Evolutionary conservation across 352 stramenopile species (phyloP), one percentile per base, ranked within the genome.

Genomic region (Globisporangium middletonii): DNA sequence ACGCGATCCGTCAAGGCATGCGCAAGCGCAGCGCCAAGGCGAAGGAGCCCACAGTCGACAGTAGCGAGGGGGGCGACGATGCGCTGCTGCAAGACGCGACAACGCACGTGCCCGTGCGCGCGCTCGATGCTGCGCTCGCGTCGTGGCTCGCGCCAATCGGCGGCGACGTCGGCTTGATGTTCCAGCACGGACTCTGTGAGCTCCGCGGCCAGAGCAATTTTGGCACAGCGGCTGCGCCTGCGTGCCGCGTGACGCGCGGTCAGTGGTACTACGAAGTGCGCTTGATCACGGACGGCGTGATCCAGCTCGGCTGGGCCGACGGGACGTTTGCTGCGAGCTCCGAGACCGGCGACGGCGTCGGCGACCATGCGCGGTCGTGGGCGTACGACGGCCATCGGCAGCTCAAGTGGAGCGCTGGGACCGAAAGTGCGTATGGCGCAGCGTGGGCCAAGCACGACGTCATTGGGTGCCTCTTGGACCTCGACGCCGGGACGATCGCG

Each of bases 251-350:
- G 55, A 76, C 70, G 7, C 58, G 55, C 12, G 85, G 85, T 18
- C 89, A 88, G 67, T 92, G 81, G 80, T 96, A 97, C 61, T 97
- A 95, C 65, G 91, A 98, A 59, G 91, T 97, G 16, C 80, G 81
- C 28, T 71, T 98, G 12, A 60, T 96, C 37, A 95, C 88, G 8
- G 81, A 81, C 63, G 91, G 89, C 18, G 73, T 97, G 13, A 89
- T 96, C 51, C 92, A 98, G 65, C 64, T 98, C 52, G 92, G 92
- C n/a, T 97, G 91, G 92, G 86, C 89, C 8, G 86, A 95, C 59
- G 75, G 65, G 9, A 74, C 75, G 3, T 97, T 97, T 53, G 65
- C 66, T 18, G 76, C 79, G 11, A 81, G 94, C 51, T 93, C 86
- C 1, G 81, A 77, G 48, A 73, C 73, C 1, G 92, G 90, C 49